Percentiles rank a stretch among this genome's conserved stretches.
phyloP scores from a whole-genome alignment of 176 grass and related monocot genomes.

The Lolium rigidum region DNA sequence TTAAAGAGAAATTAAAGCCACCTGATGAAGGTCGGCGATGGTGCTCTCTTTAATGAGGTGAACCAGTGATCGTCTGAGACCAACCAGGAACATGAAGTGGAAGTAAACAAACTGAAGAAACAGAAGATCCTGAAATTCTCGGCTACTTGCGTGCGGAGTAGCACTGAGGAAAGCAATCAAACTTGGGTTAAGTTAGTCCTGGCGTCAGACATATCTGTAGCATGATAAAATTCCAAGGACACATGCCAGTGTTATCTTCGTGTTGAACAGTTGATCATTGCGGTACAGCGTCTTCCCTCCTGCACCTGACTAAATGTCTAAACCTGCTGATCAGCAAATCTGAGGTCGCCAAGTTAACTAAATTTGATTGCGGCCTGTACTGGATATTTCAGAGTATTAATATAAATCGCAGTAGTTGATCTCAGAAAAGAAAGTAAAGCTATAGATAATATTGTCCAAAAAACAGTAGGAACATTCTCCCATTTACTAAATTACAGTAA shows the following conservation, averaged over 20 bases:
- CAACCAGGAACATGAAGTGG: neutral
- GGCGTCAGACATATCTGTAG: neutral
- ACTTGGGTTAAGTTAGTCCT: neutral
- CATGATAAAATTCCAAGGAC: neutral
- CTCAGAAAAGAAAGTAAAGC: neutral
- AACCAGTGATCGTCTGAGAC: neutral
- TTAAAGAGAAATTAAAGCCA: neutral
- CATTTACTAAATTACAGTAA: neutral
- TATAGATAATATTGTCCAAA: neutral
- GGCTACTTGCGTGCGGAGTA: neutral
- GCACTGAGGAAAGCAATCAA: slow-evolving; percentile 2
- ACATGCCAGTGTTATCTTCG: neutral
- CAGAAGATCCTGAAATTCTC: neutral
- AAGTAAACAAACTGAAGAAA: neutral
- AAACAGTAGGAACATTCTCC: neutral
- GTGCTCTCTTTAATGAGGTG: neutral
- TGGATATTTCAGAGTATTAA: too few relatives aligned
- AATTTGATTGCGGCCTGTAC: too few relatives aligned
- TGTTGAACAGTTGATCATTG: neutral
- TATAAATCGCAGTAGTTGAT: too few relatives aligned
- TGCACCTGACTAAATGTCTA: neutral
- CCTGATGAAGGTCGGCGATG: neutral
- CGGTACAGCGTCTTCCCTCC: neutral
- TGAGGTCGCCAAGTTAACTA: neutral
- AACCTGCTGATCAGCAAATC: neutral